Evolutionary conservation across 129 eudicot genomes (phyloP), one percentile per base, ranked within the genome.

Genomic region (Erigeron canadensis): DNA sequence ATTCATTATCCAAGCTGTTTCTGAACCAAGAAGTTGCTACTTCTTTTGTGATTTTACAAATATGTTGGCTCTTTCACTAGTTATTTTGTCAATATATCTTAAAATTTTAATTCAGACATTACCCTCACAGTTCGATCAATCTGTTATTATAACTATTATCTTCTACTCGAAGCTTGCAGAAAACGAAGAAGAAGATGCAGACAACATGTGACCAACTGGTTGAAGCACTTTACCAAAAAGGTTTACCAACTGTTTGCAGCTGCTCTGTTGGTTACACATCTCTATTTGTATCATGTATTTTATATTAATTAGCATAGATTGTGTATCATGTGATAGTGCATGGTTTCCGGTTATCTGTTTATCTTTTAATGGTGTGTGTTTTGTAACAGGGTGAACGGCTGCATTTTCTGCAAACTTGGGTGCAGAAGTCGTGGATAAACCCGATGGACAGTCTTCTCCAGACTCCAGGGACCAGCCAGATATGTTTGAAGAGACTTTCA

Each of bases 151-250:
- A 16, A 15, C 10, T 13, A n/a, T 17, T 41, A 48, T 22, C 37
- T 11, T 42, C 7, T 40, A 12, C 23, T 40, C 23, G 50, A 41
- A 56, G 18, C 53, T 22, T 28, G 57, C 66, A 94, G 98, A 76
- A 76, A 79, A 68, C 21, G 44, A 94, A 87, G 91, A 94, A 87
- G 85, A 82, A 84, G 75, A 94, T 94, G 96, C 97, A 94, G 83
- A 69, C 83, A 40, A 87, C 82, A 15, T 90, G 90, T 72, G 97
- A 94, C 75, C 98, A 87, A 73, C 80, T 94, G 71, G 86, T 87
- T 3, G 96, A 89, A 82, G 96, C 98, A 10, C 84, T 94, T 18
- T 94, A 94, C 83, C 97, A 94, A 67, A 94, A 94, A 80, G 98
- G 98, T 72, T 77, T 94, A 71, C 22, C 18, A 43, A n/a, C n/a